Base-by-base conservation (phyloP, 1,284 basidiomycete genomes). In the Trichosporon sp. region DNA sequence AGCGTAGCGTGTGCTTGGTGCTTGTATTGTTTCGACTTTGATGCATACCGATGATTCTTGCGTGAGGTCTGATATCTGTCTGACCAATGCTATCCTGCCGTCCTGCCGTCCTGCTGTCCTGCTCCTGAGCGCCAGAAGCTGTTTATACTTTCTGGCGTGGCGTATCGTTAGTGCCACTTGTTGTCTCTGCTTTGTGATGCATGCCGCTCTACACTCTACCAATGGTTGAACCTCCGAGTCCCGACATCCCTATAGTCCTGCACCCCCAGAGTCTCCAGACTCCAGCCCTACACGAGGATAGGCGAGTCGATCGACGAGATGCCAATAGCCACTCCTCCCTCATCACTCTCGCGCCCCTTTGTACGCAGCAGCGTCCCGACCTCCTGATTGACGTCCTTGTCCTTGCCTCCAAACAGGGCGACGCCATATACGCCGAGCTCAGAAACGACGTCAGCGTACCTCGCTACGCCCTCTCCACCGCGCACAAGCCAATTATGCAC, bases 401-500 rank as follows among this genome's bases (percentile, higher is more conserved):
- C 62, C 29, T 66, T 62, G 4, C 61, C 72, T 40, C 86, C 86
- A 75, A 96, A 97, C 64, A 99, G 78, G 2, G 87, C 85, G 82
- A 90, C 90, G 1, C 95, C 93, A 76, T 93, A 99, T 5, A 97
- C 87, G 1, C 96, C 95, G 57, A 99, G 81, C 80, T 99, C 95
- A 72, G 88, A 91, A 33, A 97, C 86, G 1, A 94, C 89, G 60
- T 94, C 90, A 0, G 81, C 76, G 81, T 85, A 63, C 83, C 83
- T 46, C 78, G 81, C 62, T 71, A 72, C 71, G 65, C 66, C 77
- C 69, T 74, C 77, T 4, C 77, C 77, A 8, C 79, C 70, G 37
- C 89, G 86, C 13, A 96, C 84, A 34, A 97, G 84, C 73, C 89
- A 88, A 68, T 89, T 90, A 13, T 86, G 84, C 19, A 87, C 69